phyloP scores from a whole-genome alignment of 768 basidiomycete genomes.

The Royoungia palumana region DNA sequence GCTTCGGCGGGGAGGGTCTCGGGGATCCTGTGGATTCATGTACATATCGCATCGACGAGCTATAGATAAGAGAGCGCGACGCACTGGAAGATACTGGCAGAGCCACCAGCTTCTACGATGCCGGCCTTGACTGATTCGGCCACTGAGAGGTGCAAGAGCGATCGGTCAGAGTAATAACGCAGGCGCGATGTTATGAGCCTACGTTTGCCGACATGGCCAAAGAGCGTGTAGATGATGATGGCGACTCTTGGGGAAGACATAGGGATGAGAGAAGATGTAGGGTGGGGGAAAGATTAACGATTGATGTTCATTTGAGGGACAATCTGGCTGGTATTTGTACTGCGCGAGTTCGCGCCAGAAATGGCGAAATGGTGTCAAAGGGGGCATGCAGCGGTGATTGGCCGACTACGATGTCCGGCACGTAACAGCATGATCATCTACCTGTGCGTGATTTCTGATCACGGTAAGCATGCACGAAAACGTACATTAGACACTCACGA shows the following conservation, averaged over 20 bases:
- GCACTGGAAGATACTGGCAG: constrained; percentile 54
- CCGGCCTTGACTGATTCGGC: constrained; percentile 54
- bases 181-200: constrained; percentile 24
- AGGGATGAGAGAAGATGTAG: not conserved
- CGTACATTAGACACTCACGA: constrained; percentile 9
- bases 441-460: not conserved
- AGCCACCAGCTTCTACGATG: constrained; percentile 47
- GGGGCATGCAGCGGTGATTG: not conserved
- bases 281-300: not conserved
- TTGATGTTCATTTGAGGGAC: not conserved
- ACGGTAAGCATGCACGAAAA: constrained; percentile 11
- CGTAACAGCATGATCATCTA: constrained; percentile 2
- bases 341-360: not conserved
- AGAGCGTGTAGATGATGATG: constrained; percentile 71
- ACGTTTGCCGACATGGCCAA: constrained; percentile 71
- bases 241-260: constrained; percentile 56
- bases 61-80: constrained; percentile 18
- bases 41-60: not conserved
- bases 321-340: constrained; percentile 14
- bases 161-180: not conserved
- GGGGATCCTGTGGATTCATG: constrained; percentile 47
- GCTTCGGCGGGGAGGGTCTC: constrained; percentile 77
- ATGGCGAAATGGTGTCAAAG: constrained; percentile 3
- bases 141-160: constrained; percentile 40
- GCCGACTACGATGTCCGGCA: constrained; percentile 7